Conservation (phyloP, 2,329 filamentous ascomycete genomes). For the Colletotrichum agaves region DNA sequence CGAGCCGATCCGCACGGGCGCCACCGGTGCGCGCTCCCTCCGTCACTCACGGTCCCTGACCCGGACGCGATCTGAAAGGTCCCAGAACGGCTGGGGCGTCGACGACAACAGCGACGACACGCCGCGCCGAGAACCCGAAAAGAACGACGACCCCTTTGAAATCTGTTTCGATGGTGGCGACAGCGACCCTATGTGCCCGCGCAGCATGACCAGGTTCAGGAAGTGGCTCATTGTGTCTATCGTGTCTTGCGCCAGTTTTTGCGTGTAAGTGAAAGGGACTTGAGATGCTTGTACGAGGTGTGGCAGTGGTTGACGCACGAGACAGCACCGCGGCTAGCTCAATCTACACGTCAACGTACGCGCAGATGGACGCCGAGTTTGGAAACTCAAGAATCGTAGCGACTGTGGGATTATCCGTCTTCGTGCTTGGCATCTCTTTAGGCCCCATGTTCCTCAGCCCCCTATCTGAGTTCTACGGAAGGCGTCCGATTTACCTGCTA, state of each 20-base stretch:
- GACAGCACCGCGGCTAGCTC: constrained; percentile 83
- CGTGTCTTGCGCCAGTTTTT: constrained; percentile 78
- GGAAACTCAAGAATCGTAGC: constrained; percentile 76
- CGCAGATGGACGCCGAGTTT: constrained; percentile 81
- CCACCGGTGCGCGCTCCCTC: constrained; percentile 23
- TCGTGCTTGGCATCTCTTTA: constrained; percentile 78
- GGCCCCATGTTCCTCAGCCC: constrained; percentile 73
- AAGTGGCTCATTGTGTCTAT: constrained; percentile 86
- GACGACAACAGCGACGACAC: constrained; percentile 44
- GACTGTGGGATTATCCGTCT: constrained; percentile 83
- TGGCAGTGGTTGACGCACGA: constrained; percentile 12
- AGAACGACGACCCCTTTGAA: constrained; percentile 60
- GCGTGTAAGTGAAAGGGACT: constrained; percentile 77
- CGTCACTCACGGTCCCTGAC: constrained; percentile 41
- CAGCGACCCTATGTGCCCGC: constrained; percentile 78
- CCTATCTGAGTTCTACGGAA: constrained; percentile 82
- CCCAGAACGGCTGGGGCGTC: constrained; percentile 58
- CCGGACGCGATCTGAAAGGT: constrained; percentile 43
- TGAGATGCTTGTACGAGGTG: not conserved
- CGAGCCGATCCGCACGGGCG: constrained; percentile 42
- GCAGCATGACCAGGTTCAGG: constrained; percentile 70
- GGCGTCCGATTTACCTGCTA: constrained; percentile 81
- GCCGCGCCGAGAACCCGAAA: constrained; percentile 41
- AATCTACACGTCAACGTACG: constrained; percentile 88
- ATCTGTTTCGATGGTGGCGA: constrained; percentile 81